Evolutionary conservation across 768 basidiomycete genomes (phyloP).

Genomic region (Lactarius indigo): DNA sequence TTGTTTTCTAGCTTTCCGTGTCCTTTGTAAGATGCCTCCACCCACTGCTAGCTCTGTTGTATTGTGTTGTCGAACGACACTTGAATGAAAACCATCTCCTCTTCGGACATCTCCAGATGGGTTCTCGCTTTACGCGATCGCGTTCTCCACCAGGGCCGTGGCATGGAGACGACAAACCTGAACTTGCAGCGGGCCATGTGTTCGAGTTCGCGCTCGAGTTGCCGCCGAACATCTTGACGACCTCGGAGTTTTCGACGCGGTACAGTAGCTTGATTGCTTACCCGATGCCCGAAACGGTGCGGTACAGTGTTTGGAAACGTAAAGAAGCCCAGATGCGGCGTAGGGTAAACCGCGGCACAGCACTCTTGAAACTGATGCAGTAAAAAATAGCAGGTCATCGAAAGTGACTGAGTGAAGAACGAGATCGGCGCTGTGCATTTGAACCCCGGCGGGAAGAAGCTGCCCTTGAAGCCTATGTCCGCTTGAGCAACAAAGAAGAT

Average conservation of each 20-base stretch:
- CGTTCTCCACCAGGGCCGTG: too few relatives aligned
- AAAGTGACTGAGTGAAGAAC: constrained; percentile 96
- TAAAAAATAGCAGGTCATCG: constrained; percentile 96
- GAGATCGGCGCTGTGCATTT: constrained; percentile 98
- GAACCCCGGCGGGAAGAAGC: constrained; percentile 94
- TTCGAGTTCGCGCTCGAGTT: constrained; percentile 97
- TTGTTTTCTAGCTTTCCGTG: too few relatives aligned
- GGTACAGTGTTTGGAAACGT: constrained; percentile 96
- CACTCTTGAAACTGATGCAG: constrained; percentile 98
- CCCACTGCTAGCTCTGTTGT: too few relatives aligned
- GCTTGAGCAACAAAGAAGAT: constrained; percentile 97
- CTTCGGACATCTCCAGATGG: too few relatives aligned
- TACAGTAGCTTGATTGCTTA: constrained; percentile 99
- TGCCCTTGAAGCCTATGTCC: constrained; percentile 77
- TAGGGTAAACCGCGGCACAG: constrained; percentile 97
- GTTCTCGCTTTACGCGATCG: too few relatives aligned
- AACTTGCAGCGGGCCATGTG: constrained; percentile 98
- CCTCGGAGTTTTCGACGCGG: constrained; percentile 98
- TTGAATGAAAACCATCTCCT: too few relatives aligned
- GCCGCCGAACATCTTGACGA: constrained; percentile 94
- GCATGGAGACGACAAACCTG: constrained; percentile 99
- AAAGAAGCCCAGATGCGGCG: constrained; percentile 99
- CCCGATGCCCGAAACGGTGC: constrained; percentile 96
- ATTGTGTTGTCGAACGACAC: too few relatives aligned
- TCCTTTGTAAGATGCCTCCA: too few relatives aligned